Evolutionary conservation across 768 basidiomycete species (phyloP), one percentile per base, ranked within the genome.

Genomic region (Amanita rubescens): DNA sequence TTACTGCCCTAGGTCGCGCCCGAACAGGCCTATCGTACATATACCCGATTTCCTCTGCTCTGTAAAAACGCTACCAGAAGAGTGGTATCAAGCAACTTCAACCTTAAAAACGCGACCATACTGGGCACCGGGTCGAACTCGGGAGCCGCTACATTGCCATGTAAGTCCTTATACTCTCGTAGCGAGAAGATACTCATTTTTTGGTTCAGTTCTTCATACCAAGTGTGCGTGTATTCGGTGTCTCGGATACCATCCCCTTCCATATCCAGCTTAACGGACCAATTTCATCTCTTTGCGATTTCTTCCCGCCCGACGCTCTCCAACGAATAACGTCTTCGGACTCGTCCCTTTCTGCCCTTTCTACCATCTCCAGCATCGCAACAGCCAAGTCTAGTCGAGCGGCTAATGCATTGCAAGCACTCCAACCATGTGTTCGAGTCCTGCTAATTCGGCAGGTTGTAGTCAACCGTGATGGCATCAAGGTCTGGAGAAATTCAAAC

Each of bases 51-150:
- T 87, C 61, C 72, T 83, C 55, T 75, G 77, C 0, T 75, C 77
- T 2, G 63, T 87, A 52, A 86, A 86, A 62, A 68, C 73, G 0
- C 69, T 75, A 3, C 84, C 85, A 7, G 85, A 85, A 60, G 85
- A 87, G 61, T 87, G 83, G 82, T 71, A 66, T 61, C 84, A 76
- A 62, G 73, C 60, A 6, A 65, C 69, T 11, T 71, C 74, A 25
- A 62, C 63, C n/a, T 62, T 85, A 59, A 64, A 71, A 41, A 69
- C 71, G 25, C 68, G 71, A 15, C 56, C 62, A 17, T 59, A 60
- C 5, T 68, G 72, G 1, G n/a, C n/a, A n/a, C n/a, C n/a, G n/a
- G n/a, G n/a, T n/a, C 55, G 59, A 9, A 48, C 75, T n/a, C 49
- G 24, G 17, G 62, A 68, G 14, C 75, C 76, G 15, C 65, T 79